A percentile compares a stretch with the other conserved stretches of the same genome.
Evolutionary conservation across 2,329 filamentous ascomycete species (phyloP).

Genomic region (Diaporthe australafricana): DNA sequence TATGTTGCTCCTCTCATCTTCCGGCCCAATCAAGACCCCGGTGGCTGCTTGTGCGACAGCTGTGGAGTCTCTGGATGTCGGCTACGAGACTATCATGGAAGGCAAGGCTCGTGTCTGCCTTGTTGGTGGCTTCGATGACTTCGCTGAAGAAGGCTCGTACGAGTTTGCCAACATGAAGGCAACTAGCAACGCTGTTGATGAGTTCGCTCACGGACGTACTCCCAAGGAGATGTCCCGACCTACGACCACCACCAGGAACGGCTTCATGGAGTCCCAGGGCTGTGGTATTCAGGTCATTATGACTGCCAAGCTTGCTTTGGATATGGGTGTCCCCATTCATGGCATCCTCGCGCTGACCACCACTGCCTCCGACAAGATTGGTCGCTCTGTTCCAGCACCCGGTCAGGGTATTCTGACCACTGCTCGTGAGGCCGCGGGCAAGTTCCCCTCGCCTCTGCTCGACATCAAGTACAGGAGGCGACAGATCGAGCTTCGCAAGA

Average conservation of each 20-base stretch:
- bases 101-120: slow-evolving; percentile 98
- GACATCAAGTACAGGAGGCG: slow-evolving; percentile 98
- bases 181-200: slow-evolving; percentile 96
- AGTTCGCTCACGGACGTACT: slow-evolving; percentile 94
- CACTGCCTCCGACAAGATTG: slow-evolving; percentile 99
- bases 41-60: slow-evolving; percentile 97
- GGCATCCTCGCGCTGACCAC: slow-evolving; percentile 93
- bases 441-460: slow-evolving; percentile 93
- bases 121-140: slow-evolving; percentile 98
- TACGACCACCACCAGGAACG: slow-evolving; percentile 94
- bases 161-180: slow-evolving; percentile 99
- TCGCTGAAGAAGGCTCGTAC: slow-evolving; percentile 98
- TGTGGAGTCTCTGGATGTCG: slow-evolving; percentile 96
- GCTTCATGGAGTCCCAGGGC: slow-evolving; percentile 99
- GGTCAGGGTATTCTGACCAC: slow-evolving; percentile 97
- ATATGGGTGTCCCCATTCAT: slow-evolving; percentile 99
- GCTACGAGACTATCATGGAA: slow-evolving; percentile 98
- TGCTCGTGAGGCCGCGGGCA: slow-evolving; percentile 89
- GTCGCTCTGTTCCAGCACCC: slow-evolving; percentile 94
- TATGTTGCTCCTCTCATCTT: slow-evolving; percentile 97
- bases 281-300: slow-evolving; percentile 99
- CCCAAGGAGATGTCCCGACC: slow-evolving; percentile 98
- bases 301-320: slow-evolving; percentile 93
- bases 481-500: slow-evolving; percentile 93
- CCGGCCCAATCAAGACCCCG: slow-evolving; percentile 97